Base-by-base conservation (phyloP, 148 eudicot species). In the Rhododendron mucronatum region DNA sequence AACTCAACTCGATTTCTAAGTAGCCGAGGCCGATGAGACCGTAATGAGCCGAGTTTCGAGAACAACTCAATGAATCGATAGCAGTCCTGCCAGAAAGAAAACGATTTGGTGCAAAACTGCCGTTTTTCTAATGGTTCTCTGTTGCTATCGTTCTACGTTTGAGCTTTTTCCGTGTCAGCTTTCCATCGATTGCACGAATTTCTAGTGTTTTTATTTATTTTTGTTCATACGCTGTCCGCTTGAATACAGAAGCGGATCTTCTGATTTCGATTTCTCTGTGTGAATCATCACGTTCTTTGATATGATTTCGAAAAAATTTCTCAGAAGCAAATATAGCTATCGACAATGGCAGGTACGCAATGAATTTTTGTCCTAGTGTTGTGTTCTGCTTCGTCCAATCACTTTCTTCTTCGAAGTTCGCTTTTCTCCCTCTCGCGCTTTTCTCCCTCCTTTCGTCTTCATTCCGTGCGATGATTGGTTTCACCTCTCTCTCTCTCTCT, bases 101-200 rank as follows among this genome's bases (percentile, higher is more conserved):
- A 12, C 4, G 26, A 33, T 48, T 80, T 71, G 61, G 47, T 67
- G 59, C 78, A 83, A 18, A 83, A 83, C 77, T 83, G 85, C 57
- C 85, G 77, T 44, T 65, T 26, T 81, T 81, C 3, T 14, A 3
- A 13, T 14, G 11, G 18, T 8, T 6, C 11, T 50, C 57, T 80
- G 75, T 16, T n/a, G 18, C 30, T 61, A 61, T 85, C 45, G 87
- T 80, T 63, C 77, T 48, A 15, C 28, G 35, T 78, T 80, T 28
- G 79, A 81, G 45, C 53, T 81, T 86, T 86, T 71, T 71, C 20
- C 7, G 53, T 51, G 81, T 73, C 81, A 74, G 88, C 88, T 86
- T 55, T 82, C 53, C 83, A 59, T 53, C 51, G 59, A 57, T 57
- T 73, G 20, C 84, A 82, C 33, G 13, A 26, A 82, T 82, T 80